Evolutionary conservation across 2,329 filamentous ascomycete species (phyloP), one percentile per base, ranked within the genome.

Genomic region (Epichloe amarillans): DNA sequence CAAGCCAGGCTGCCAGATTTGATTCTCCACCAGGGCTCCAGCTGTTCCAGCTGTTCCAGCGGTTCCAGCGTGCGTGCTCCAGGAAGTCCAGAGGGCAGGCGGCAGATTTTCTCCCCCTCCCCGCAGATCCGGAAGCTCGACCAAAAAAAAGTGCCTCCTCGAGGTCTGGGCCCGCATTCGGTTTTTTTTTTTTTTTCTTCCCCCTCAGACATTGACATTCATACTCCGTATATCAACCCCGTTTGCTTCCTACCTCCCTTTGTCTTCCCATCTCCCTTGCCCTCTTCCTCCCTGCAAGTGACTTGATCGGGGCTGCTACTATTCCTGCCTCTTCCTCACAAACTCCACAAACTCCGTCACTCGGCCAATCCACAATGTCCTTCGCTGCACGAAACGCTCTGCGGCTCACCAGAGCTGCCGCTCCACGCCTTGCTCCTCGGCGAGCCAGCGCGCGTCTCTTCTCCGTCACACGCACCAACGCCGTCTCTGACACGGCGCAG

Each of bases 401-500:
- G 51, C 66, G 66, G 49, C 55, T 65, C 52, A 58, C 62, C 50
- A 64, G 64, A 52, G 60, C 55, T 51, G 61, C 63, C 52, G 58
- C 58, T 46, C 61, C 64, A 47, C 52, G 53, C 17, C 40, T 58
- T 48, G 54, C 59, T 47, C 56, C 60, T 50, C 56, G 55, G 39
- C 57, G 57, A 52, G 54, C 59, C 42, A 54, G 56, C 36, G 55
- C 55, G 35, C 66, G 66, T 51, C 59, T 60, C 59, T 67, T 69
- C 56, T 66, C 66, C 17, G 56, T 54, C 54, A 62, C 64, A 12
- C 56, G 58, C 42, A 42, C 57, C 55, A 58, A 57, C 53, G 61
- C 59, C 51, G 66, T 69, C 36, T 60, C 64, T 46, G 66, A 69
- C 57, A 68, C 66, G n/a, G 54, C 62, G 42, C 68, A 67, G 55